phyloP scores from a whole-genome alignment of 176 grass and related monocot species.

The Zizania latifolia region DNA sequence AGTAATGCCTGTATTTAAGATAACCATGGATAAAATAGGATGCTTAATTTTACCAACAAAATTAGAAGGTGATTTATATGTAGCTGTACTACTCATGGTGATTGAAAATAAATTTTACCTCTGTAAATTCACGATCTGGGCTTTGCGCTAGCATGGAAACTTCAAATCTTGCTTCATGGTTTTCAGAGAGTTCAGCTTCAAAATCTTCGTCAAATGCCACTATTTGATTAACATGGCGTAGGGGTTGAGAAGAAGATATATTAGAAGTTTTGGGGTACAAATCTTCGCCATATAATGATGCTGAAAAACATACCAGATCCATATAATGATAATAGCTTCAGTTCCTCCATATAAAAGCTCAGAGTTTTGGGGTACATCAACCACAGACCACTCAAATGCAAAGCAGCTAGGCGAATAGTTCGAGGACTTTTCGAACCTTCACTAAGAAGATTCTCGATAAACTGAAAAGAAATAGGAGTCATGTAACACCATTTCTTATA shows the following conservation, averaged over 20 bases:
- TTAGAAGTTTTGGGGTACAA: too few species aligned
- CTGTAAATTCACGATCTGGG: conserved; percentile 91
- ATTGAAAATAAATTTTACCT: conserved; percentile 51
- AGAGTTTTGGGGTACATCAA: conserved; percentile 69
- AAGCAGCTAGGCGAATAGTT: conserved; percentile 80
- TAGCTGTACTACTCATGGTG: conserved; percentile 1
- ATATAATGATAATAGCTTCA: conserved; percentile 81
- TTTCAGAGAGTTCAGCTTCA: conserved; percentile 89
- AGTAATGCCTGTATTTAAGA: not conserved
- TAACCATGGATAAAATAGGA: not conserved
- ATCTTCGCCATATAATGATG: too few species aligned
- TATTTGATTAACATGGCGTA: conserved; percentile 31
- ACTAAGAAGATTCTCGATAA: conserved; percentile 72
- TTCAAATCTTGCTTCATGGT: conserved; percentile 77
- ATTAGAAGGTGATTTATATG: not conserved
- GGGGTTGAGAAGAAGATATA: conserved; percentile 10
- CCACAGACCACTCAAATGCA: conserved; percentile 87
- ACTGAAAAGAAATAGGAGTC: conserved; percentile 43
- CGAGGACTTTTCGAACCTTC: conserved; percentile 88
- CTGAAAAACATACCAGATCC: conserved; percentile 65
- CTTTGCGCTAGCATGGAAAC: conserved; percentile 89
- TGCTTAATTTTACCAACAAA: not conserved
- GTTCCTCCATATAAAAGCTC: conserved; percentile 84
- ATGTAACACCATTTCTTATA: not conserved
- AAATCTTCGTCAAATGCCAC: conserved; percentile 99